Evolutionary conservation across 495 filamentous ascomycete genomes (phyloP), one percentile per base, ranked within the genome.

Genomic region (Clavariopsis aquatica): DNA sequence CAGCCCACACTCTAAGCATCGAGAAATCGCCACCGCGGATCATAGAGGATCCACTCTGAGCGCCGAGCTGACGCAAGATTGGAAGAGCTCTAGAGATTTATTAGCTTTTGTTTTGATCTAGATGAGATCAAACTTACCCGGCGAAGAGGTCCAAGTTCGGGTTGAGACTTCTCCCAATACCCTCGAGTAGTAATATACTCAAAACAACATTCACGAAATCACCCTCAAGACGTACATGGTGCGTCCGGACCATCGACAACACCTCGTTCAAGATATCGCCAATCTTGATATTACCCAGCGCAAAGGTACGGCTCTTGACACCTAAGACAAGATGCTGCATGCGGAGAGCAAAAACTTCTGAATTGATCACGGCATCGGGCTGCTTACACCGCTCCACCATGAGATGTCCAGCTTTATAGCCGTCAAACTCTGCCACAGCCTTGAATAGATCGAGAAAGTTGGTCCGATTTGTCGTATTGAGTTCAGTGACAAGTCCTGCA

Each of bases 131-230:
- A 43, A 77, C 79, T 72, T 72, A 88, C 87, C 86, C 89, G 72
- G 89, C 87, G 71, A 99, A 86, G 2, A 99, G 79, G 76, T 99
- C 95, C 24, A 97, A 76, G 36, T 91, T 78, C 0, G 94, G 94
- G 73, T 99, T 85, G 31, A 99, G 79, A 63, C 78, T 89, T 46
- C 95, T 82, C 0, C 95, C 95, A 64, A 99, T 98, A 0, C 95
- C 95, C 72, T 99, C 95, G 1, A 99, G 80, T 1, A 99, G 80
- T 38, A 99, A 80, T 52, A 97, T 96, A 31, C 89, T 93, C 57
- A 99, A 89, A 19, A 99, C 93, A 1, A 99, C 94, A 71, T 99
- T 99, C 57, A 98, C 93, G 75, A 97, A 99, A 72, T 99, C 95
- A 1, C 95, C 95, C 71, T 98, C 95, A 31, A 99, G 83, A 9